Conservation (phyloP, 352 stramenopile genomes). For the Aphanomyces euteiches region DNA sequence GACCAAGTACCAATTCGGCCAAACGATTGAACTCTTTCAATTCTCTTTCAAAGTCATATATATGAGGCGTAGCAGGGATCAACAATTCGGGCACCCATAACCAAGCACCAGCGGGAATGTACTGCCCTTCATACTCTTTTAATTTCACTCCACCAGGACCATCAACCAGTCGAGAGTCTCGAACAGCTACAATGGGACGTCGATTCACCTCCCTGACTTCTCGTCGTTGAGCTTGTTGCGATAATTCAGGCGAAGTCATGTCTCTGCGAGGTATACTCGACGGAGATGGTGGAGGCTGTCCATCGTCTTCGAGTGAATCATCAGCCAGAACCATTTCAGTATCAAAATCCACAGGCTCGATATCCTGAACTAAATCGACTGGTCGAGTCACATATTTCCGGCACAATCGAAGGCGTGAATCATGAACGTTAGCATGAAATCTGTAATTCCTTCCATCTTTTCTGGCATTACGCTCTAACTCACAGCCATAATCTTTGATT, state of each 20-base stretch:
- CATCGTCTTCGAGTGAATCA: background rate
- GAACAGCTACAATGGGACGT: background rate
- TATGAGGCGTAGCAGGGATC: background rate
- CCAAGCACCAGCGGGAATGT: background rate
- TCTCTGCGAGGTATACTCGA: background rate
- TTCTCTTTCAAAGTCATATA: background rate
- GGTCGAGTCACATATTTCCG: background rate
- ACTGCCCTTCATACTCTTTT: background rate
- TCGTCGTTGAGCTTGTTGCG: background rate
- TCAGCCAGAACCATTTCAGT: background rate
- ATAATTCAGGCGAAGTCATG: background rate
- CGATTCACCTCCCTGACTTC: background rate
- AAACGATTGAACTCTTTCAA: background rate
- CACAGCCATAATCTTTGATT: background rate
- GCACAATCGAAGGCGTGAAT: background rate
- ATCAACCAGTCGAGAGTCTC: background rate
- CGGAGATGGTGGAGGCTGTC: background rate
- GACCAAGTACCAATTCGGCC: background rate
- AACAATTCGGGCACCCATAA: background rate
- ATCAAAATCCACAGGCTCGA: background rate
- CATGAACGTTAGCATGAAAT: constrained; percentile 2
- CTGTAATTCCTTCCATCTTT: background rate
- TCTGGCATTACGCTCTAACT: background rate
- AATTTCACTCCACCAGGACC: background rate
- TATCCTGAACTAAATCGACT: background rate